Evolutionary conservation across 148 eudicot genomes (phyloP).

Genomic region (Dianthus caryophyllus): DNA sequence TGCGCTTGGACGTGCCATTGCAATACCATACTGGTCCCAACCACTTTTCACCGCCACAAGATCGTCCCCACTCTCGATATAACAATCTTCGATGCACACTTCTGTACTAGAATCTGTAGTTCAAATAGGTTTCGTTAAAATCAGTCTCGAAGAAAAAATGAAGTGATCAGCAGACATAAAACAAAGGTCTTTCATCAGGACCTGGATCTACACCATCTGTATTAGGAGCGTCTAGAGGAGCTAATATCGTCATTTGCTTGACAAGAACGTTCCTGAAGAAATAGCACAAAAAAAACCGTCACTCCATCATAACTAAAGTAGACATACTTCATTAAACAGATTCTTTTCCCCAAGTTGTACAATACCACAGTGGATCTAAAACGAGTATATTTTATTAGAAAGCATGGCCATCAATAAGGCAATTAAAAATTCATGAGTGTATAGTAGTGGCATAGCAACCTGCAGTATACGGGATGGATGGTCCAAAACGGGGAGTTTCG

Average conservation of each 20-base stretch:
- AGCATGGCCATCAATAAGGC: not conserved
- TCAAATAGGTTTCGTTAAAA: not conserved
- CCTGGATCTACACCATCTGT: constrained; percentile 99
- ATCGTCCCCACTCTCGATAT: constrained; percentile 98
- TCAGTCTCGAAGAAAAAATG: not conserved
- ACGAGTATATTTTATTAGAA: not conserved
- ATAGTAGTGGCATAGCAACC: constrained; percentile 39
- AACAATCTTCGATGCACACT: constrained; percentile 92
- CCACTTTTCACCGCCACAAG: constrained; percentile 93
- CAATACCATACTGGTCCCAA: constrained; percentile 90
- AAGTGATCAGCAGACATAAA: not conserved
- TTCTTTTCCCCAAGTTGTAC: too few species aligned
- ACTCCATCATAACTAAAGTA: too few species aligned
- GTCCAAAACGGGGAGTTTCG: constrained; percentile 97
- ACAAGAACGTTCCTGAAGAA: constrained; percentile 73
- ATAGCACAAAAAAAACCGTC: not conserved
- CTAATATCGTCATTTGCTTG: constrained; percentile 84
- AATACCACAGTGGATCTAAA: too few species aligned
- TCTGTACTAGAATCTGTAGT: constrained; percentile 74
- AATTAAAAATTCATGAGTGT: not conserved
- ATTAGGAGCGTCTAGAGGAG: constrained; percentile 92
- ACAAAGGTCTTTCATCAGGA: constrained; percentile 10
- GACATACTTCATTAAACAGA: too few species aligned
- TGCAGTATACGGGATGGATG: constrained; percentile 95
- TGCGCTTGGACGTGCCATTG: constrained; percentile 70